A percentile compares a stretch with the other conserved stretches of the same genome.
Conservation (phyloP, 2,329 filamentous ascomycete genomes). For the Colletotrichum neosansevieriae region DNA sequence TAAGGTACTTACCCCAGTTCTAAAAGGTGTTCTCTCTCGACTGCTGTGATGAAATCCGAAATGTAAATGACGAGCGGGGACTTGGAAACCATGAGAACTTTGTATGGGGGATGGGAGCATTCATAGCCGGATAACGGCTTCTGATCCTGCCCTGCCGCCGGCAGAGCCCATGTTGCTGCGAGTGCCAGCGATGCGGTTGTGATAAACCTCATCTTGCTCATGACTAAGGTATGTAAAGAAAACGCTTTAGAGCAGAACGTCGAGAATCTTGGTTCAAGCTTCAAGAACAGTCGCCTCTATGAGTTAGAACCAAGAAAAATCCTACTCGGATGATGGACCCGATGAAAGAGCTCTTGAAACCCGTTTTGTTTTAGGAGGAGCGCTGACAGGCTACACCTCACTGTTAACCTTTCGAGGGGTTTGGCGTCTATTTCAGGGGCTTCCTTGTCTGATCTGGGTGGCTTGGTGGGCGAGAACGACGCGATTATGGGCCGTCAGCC, state of each 20-base stretch:
- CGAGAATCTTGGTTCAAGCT: background rate
- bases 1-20: slow-evolving; percentile 56
- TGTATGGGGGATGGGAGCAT: slow-evolving; percentile 52
- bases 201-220: background rate
- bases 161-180: background rate
- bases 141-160: slow-evolving; percentile 8
- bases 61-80: slow-evolving; percentile 64
- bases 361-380: slow-evolving; percentile 9
- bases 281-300: background rate
- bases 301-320: background rate
- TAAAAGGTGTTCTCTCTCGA: slow-evolving; percentile 57
- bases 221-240: background rate
- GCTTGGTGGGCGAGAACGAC: background rate
- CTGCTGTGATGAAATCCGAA: slow-evolving; percentile 57
- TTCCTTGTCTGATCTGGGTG: slow-evolving; percentile 34
- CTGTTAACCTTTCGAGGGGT: background rate
- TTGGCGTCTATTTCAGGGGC: slow-evolving; percentile 15
- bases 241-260: too few species aligned
- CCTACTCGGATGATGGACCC: background rate
- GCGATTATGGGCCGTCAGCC: slow-evolving; percentile 6
- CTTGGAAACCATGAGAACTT: slow-evolving; percentile 58
- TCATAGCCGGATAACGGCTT: slow-evolving; percentile 36
- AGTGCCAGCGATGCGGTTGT: background rate
- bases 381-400: background rate
- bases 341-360: slow-evolving; percentile 23